Evolutionary conservation across 176 grass and related monocot species (phyloP).

Genomic region (Metroxylon sagu): DNA sequence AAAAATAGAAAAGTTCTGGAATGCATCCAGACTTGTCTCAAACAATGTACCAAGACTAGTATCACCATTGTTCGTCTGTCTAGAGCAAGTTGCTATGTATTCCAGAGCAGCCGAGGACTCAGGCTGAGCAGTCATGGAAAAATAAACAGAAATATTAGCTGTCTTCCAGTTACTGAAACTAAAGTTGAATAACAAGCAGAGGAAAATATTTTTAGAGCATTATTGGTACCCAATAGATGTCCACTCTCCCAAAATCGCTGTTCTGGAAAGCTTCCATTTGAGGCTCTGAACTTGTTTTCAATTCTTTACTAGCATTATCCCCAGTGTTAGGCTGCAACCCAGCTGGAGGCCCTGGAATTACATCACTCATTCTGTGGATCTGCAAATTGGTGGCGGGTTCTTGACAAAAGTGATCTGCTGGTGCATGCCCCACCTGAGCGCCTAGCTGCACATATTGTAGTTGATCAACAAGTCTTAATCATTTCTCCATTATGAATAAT

Average conservation of each 20-base stretch:
- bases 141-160: conserved; percentile 22
- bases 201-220: conserved; percentile 13
- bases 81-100: conserved; percentile 33
- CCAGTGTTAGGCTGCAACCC: neutral
- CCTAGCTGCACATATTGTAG: conserved; percentile 23
- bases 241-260: conserved; percentile 11
- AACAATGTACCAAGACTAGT: conserved; percentile 48
- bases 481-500: neutral
- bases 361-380: neutral
- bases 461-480: conserved; percentile 9
- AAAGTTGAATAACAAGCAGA: neutral
- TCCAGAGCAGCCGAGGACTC: conserved; percentile 33
- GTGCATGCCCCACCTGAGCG: neutral
- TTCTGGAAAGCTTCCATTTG: neutral
- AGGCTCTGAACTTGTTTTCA: neutral
- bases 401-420: neutral
- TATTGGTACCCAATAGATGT: conserved; percentile 27
- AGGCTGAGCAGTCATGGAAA: conserved; percentile 11
- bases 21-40: conserved; percentile 62
- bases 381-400: neutral
- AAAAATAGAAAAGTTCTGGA: conserved; percentile 66
- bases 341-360: neutral
- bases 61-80: conserved; percentile 39
- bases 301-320: neutral
- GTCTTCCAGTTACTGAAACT: conserved; percentile 8